A percentile compares a stretch with the other conserved stretches of the same genome.
These are phyloP conservation scores for Takashimella tepidaria DNA, from an alignment of 1,284 basidiomycete species.

Conservation along the genomic window DNA sequence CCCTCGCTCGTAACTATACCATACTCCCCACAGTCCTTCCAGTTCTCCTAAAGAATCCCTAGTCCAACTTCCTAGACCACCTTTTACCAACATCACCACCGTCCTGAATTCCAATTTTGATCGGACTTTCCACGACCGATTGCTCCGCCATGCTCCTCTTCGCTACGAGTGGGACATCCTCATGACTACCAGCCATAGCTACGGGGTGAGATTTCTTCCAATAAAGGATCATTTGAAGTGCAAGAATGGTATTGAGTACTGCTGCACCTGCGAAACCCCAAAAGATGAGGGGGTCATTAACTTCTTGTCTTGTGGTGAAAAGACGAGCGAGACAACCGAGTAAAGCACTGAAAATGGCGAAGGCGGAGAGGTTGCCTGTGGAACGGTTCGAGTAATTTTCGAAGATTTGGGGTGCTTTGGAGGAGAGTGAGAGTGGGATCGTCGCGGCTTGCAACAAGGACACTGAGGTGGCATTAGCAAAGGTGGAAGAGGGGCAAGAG, in stretches of 20 bases:
- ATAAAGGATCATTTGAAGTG: slow-evolving; percentile 72
- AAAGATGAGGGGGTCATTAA: slow-evolving; percentile 69
- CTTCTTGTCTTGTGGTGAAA: slow-evolving; percentile 82
- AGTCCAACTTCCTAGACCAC: slow-evolving; percentile 34
- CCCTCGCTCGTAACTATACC: too few species aligned
- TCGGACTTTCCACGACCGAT: background rate
- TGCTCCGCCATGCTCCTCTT: slow-evolving; percentile 9
- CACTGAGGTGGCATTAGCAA: slow-evolving; percentile 22
- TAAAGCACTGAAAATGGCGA: slow-evolving; percentile 73
- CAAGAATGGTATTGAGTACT: slow-evolving; percentile 70
- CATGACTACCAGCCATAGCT: background rate
- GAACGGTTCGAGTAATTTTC: slow-evolving; percentile 67
- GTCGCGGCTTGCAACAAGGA: slow-evolving; percentile 68
- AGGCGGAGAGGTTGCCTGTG: slow-evolving; percentile 84
- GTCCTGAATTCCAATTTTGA: slow-evolving; percentile 1
- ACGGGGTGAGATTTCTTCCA: slow-evolving; percentile 55
- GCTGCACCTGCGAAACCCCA: slow-evolving; percentile 77
- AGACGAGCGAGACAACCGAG: slow-evolving; percentile 78
- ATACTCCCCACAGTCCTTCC: too few species aligned
- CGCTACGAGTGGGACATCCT: background rate
- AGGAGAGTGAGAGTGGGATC: slow-evolving; percentile 75
- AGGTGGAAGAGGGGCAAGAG: background rate
- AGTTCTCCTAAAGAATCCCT: too few species aligned
- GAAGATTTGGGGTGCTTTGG: slow-evolving; percentile 79
- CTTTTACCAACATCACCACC: slow-evolving; percentile 6